Conservation (phyloP, 495 filamentous ascomycete genomes). For the Penicillium crystallinum region DNA sequence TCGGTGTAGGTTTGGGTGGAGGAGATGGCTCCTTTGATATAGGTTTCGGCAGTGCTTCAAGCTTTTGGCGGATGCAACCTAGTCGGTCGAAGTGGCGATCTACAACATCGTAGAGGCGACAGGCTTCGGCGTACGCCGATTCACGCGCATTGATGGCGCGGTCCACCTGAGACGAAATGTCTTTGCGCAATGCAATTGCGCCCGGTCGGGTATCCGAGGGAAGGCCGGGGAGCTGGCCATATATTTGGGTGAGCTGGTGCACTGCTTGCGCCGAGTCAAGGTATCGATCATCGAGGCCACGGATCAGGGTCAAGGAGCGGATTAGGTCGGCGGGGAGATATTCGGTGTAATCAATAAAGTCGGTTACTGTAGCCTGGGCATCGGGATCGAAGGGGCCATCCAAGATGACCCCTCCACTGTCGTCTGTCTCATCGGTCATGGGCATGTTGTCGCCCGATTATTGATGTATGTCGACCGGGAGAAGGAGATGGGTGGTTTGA, state of each 20-base stretch:
- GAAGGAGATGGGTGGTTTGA: background rate
- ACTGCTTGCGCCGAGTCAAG: slow-evolving; percentile 58
- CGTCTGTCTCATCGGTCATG: slow-evolving; percentile 37
- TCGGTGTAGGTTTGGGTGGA: slow-evolving; percentile 44
- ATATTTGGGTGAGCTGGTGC: slow-evolving; percentile 66
- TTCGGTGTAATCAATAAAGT: slow-evolving; percentile 96
- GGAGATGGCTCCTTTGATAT: slow-evolving; percentile 65
- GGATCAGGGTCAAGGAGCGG: slow-evolving; percentile 83
- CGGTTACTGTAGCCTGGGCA: slow-evolving; percentile 87
- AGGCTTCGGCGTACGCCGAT: slow-evolving; percentile 75
- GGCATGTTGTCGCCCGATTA: slow-evolving; percentile 15
- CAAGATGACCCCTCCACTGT: slow-evolving; percentile 43
- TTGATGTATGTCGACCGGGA: background rate
- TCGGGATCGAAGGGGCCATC: slow-evolving; percentile 69
- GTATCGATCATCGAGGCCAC: slow-evolving; percentile 72
- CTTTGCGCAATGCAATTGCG: slow-evolving; percentile 58
- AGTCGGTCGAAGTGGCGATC: slow-evolving; percentile 73
- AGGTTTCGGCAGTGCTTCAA: slow-evolving; percentile 69
- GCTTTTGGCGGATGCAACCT: slow-evolving; percentile 72
- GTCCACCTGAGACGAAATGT: slow-evolving; percentile 70
- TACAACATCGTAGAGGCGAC: slow-evolving; percentile 71
- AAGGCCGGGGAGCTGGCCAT: slow-evolving; percentile 63
- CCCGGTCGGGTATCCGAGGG: slow-evolving; percentile 50
- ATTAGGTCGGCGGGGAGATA: slow-evolving; percentile 90
- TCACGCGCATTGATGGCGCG: slow-evolving; percentile 71